A percentile compares a stretch with the other conserved stretches of the same genome.
These are phyloP conservation scores for Metschnikowia cerradonensis DNA, from an alignment of 805 yeast genomes.

Conservation along the genomic window DNA sequence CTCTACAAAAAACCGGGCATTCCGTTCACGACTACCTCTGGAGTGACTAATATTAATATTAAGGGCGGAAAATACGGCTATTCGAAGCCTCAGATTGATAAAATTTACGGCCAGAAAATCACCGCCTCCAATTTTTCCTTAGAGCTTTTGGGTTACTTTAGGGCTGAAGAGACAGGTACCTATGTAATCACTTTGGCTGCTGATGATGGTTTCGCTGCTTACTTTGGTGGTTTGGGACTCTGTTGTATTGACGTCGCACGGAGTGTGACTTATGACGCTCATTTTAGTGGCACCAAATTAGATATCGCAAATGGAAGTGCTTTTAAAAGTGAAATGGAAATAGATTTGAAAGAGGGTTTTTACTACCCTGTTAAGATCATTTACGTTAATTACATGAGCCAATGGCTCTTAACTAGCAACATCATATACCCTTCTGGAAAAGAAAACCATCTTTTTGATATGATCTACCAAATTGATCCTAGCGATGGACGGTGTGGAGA, in stretches of 20 bases:
- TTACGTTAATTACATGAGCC: neutral
- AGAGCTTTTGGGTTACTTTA: constrained; percentile 11
- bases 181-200: constrained; percentile 7
- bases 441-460: neutral
- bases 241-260: constrained; percentile 6
- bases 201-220: constrained; percentile 9
- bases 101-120: constrained; percentile 2
- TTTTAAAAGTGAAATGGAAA: neutral
- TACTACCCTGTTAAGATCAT: constrained; percentile 4
- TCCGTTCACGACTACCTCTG: no score
- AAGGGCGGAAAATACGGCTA: neutral
- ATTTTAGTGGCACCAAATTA: neutral
- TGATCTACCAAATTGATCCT: neutral
- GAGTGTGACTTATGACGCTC: neutral
- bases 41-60: neutral
- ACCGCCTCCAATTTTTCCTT: constrained; percentile 6
- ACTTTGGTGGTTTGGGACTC: constrained; percentile 4
- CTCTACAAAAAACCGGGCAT: no score
- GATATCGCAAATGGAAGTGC: neutral
- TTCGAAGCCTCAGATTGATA: neutral
- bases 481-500: neutral
- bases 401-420: neutral
- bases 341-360: neutral
- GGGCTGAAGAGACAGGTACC: constrained; percentile 6
- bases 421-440: neutral